Base-by-base conservation (phyloP, 495 filamentous ascomycete species). In the Aspergillus carlsbadensis region DNA sequence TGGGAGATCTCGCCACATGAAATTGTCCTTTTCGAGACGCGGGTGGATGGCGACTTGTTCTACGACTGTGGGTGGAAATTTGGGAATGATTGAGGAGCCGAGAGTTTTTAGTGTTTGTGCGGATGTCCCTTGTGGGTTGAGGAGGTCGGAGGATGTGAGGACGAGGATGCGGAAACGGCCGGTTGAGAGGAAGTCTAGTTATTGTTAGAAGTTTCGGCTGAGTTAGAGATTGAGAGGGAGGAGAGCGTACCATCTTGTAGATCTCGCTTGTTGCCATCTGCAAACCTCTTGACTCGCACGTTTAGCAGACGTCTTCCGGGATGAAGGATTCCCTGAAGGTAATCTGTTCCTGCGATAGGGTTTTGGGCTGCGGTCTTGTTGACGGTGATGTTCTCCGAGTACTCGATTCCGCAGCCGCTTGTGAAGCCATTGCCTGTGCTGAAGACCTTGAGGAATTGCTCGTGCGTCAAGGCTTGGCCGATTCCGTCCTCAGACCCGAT, bases 21-120 rank as follows among this genome's bases (percentile, higher is more conserved):
- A 78, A 0, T 29, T 29, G 4, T 79, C 68, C 1, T 52, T 70
- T 6, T 80, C 56, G 21, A 77, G 71, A 3, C 78, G 72, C 0
- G 81, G 79, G 56, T 89, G 87, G 10, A 88, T 70, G 1, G 82
- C 84, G 5, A 89, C 69, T 18, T 87, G 66, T 56, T 86, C 87
- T 31, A 89, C 65, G 0, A 82, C 69, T 0, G 73, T 65, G 20
- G 76, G 69, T 10, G 73, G 66, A 33, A 72, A 76, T 5, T 51
- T 50, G 0, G 78, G 74, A 5, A 81, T 79, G 21, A 76, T 54
- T 0, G 71, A 56, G 14, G 66, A 62, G 24, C 78, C 75, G 49
- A 81, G 70, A 1, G 55, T 54, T 0, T 60, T 69, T 1, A 81
- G 56, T 8, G 71, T 55, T 24, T 67, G 61, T 0, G 64, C 56